These are phyloP conservation scores for Calamus simplicifolius DNA, from an alignment of 176 grass and related monocot genomes.

Conservation along the genomic window DNA sequence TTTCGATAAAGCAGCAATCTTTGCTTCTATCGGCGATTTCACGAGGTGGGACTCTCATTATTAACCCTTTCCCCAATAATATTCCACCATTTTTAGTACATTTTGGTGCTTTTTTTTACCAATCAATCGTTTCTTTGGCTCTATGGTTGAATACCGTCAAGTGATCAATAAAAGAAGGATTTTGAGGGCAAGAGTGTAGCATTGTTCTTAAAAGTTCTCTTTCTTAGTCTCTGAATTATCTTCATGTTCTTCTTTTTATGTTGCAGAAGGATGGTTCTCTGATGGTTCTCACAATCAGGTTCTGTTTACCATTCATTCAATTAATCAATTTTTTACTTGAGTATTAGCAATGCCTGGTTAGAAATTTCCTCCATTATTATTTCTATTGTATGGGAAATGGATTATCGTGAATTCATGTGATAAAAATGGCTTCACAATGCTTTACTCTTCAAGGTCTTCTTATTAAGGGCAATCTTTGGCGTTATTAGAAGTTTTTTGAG, in stretches of 20 bases:
- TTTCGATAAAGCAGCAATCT: conserved; percentile 31
- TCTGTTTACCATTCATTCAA: conserved; percentile 2
- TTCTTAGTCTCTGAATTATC: background rate
- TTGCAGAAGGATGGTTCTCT: conserved; percentile 79
- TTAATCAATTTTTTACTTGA: background rate
- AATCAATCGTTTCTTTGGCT: background rate
- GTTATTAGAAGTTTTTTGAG: too few species aligned
- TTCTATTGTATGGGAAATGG: background rate
- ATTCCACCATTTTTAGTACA: background rate
- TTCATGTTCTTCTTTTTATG: conserved; percentile 9
- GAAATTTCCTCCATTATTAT: background rate
- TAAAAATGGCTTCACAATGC: too few species aligned
- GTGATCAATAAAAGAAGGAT: too few species aligned
- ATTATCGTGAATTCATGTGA: too few species aligned
- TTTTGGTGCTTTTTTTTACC: background rate
- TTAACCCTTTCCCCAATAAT: background rate
- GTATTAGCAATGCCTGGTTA: background rate
- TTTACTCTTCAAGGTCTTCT: too few species aligned
- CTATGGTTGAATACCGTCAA: background rate
- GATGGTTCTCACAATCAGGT: conserved; percentile 69
- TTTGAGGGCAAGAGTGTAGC: background rate
- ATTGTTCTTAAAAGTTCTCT: background rate
- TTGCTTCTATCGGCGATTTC: conserved; percentile 35
- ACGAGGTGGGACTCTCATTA: conserved; percentile 18
- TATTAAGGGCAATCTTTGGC: too few species aligned